These are phyloP conservation scores for Aspergillus homomorphus DNA, from an alignment of 495 filamentous ascomycete genomes.

Conservation along the genomic window DNA sequence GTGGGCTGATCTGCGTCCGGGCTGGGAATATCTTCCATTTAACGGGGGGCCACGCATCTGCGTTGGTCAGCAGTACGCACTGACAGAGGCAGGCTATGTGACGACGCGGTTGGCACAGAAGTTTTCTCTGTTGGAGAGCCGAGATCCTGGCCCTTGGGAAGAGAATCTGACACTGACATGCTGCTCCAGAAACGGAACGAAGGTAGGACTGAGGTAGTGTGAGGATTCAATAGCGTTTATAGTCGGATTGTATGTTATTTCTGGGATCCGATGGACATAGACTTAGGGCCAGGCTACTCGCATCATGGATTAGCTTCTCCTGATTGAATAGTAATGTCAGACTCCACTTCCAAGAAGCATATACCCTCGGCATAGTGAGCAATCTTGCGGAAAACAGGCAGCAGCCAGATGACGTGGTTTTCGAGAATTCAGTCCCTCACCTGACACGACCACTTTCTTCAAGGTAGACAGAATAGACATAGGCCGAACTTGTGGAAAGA, in stretches of 20 bases:
- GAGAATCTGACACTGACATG: constrained; percentile 14
- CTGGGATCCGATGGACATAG: background rate
- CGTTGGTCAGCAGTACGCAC: constrained; percentile 66
- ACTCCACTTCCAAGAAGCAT: background rate
- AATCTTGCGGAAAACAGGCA: too few relatives aligned
- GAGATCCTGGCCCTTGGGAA: constrained; percentile 21
- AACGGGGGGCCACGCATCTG: constrained; percentile 78
- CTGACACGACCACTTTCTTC: background rate
- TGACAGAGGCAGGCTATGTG: constrained; percentile 70
- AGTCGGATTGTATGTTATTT: background rate
- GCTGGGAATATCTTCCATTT: constrained; percentile 71
- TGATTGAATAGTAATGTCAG: background rate
- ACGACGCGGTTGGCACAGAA: constrained; percentile 62
- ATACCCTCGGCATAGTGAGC: too few relatives aligned
- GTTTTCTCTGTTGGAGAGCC: constrained; percentile 43
- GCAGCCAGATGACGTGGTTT: too few relatives aligned
- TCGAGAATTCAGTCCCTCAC: too few relatives aligned
- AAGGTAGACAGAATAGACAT: background rate
- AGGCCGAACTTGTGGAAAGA: background rate
- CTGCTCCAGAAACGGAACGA: constrained; percentile 14
- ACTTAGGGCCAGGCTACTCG: background rate
- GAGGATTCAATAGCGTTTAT: background rate
- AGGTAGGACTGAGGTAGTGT: constrained; percentile 7
- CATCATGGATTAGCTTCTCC: background rate
- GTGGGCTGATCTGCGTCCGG: constrained; percentile 49